Evolutionary conservation across 2,329 filamentous ascomycete species (phyloP), one percentile per base, ranked within the genome.

Genomic region (Aspergillus sp.): DNA sequence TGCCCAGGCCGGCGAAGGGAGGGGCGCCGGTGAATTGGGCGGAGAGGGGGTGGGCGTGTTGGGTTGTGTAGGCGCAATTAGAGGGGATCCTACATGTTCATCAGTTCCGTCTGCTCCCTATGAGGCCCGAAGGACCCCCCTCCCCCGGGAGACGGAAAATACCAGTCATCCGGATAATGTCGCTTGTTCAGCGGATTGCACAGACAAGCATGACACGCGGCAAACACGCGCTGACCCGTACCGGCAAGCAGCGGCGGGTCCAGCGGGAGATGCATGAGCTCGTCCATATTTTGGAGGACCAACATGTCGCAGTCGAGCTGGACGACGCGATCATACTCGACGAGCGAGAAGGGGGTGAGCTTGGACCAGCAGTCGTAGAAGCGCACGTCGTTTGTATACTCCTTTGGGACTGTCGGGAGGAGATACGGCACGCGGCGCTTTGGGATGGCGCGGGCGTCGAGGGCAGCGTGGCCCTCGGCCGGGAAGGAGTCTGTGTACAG

Each of bases 301-400:
- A 93, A 64, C 86, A 93, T 93, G 63, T 94, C 86, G 51, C 80
- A 82, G 62, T 94, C 86, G 34, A 94, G 70, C 61, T 86, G 82
- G 22, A 93, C 82, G 20, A 93, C 75, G 25, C 86, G 74, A 15
- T 79, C 70, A 62, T 88, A 93, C 55, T 88, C 77, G 12, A 70
- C 70, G 19, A 93, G 68, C 14, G 74, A 78, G 57, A 93, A 94
- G 4, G 82, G 77, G 11, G 79, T 74, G 16, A 94, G 74, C 63
- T 93, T 94, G 59, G 73, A 83, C 85, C 86, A 94, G 69, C 81
- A 86, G 60, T 93, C 84, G 61, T 85, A 80, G 69, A 93, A 93
- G 46, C 86, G 79, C 30, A 80, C 78, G 58, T 93, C 86, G 40
- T 82, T 74, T 49, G 67, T 72, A 65, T 78, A 93, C 61, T 83